phyloP scores from a whole-genome alignment of 371 early-diverging fungal genomes.

The Saksenaea vasiformis region DNA sequence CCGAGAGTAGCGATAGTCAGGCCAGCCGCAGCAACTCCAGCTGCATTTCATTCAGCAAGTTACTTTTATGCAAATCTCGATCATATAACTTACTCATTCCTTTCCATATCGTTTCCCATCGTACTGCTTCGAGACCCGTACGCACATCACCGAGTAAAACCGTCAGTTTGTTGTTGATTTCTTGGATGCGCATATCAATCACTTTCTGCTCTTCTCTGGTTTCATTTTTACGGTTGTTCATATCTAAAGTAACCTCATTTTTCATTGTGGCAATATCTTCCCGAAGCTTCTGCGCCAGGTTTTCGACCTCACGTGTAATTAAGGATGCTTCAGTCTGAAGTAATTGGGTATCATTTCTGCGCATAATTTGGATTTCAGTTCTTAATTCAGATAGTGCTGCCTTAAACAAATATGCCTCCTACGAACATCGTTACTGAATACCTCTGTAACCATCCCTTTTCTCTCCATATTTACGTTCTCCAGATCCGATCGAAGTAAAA shows the following conservation, averaged over 20 bases:
- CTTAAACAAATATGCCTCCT: slow-evolving; percentile 72
- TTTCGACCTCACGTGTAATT: slow-evolving; percentile 82
- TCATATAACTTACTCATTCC: slow-evolving; percentile 51
- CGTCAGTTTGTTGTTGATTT: slow-evolving; percentile 83
- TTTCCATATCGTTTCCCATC: slow-evolving; percentile 77
- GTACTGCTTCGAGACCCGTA: slow-evolving; percentile 87
- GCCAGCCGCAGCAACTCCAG: slow-evolving; percentile 43
- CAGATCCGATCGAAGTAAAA: slow-evolving; percentile 49
- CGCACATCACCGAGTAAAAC: slow-evolving; percentile 80
- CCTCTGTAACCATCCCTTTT: background rate
- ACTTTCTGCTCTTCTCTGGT: slow-evolving; percentile 76
- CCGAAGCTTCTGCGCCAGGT: slow-evolving; percentile 68
- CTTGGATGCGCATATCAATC: slow-evolving; percentile 83
- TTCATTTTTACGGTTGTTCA: slow-evolving; percentile 90
- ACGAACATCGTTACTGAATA: background rate
- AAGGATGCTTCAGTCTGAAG: slow-evolving; percentile 73
- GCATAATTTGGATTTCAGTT: slow-evolving; percentile 83
- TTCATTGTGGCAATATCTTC: slow-evolving; percentile 81
- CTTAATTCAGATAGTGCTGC: slow-evolving; percentile 83
- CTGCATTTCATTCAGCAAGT: slow-evolving; percentile 10
- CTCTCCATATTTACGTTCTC: slow-evolving; percentile 38
- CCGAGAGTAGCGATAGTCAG: slow-evolving; percentile 42
- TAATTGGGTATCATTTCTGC: slow-evolving; percentile 83
- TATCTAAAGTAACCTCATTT: slow-evolving; percentile 85
- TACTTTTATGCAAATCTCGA: background rate